Base-by-base conservation (phyloP, 1,139 yeast species). In the Geotrichum restrictum region DNA sequence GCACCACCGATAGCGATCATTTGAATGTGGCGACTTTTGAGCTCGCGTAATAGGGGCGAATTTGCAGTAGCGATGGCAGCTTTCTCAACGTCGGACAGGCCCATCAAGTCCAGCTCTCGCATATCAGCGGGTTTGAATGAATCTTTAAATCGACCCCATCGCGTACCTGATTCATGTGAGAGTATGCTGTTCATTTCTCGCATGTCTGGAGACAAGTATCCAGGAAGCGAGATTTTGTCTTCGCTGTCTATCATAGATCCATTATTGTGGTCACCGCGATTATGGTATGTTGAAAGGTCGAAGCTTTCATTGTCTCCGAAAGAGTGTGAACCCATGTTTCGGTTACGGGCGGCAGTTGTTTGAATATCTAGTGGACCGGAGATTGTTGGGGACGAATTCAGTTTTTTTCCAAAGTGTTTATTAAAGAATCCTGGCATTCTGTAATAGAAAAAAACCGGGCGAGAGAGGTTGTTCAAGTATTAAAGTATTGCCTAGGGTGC, bases 1-100 rank as follows among this genome's bases (percentile, higher is more conserved):
- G 91, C 84, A 19, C 94, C 87, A 18, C 94, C 95, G 48, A 88
- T 75, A 38, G 95, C 87, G 57, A 88, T 85, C 84, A 84, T 79
- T 61, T 82, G 79, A 73, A 59, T 48, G 59, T 81, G 86, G 52
- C 84, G 72, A 49, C 71, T 69, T 58, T 77, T 72, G 55, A 78
- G 69, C 3, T 69, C 67, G 51, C 78, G 65, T 36, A 65, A 64
- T 49, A 76, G 65, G 1, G 76, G 76, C 10, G 78, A 58, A 37
- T 60, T 60, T 7, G 69, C 64, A 10, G 69, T 64, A 29, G 67
- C 67, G 16, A 55, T 47, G 33, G 65, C 66, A 1, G 66, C 62
- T 22, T 54, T 54, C 48, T 65, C 66, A 13, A 61, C 40, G 21
- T 58, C 64, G 16, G 60, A 57, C 56, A 63, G 55, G 29, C 60